Conservation (phyloP, 352 stramenopile genomes). For the Phytophthora gonapodyides region DNA sequence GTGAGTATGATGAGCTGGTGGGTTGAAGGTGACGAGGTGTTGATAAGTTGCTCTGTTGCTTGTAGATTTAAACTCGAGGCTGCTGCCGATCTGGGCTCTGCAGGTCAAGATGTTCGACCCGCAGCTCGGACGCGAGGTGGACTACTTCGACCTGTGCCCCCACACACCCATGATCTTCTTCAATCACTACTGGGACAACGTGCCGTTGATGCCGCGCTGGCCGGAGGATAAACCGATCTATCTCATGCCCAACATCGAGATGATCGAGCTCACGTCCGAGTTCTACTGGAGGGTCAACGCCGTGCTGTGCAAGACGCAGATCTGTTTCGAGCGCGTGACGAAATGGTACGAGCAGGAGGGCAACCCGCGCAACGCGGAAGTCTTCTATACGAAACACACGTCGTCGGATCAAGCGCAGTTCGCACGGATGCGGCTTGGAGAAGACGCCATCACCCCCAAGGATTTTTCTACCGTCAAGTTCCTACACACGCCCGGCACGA, state of each 20-base stretch:
- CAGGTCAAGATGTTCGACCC: constrained; percentile 42
- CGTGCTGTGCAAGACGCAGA: constrained; percentile 53
- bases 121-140: constrained; percentile 24
- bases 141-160: constrained; percentile 62
- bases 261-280: constrained; percentile 48
- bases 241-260: constrained; percentile 62
- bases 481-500: constrained; percentile 41
- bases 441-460: constrained; percentile 27
- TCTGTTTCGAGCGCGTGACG: constrained; percentile 48
- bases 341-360: constrained; percentile 63
- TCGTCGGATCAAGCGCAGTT: constrained; percentile 53
- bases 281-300: constrained; percentile 48
- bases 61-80: constrained; percentile 43
- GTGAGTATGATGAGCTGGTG: constrained; percentile 35
- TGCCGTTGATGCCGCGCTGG: constrained; percentile 33
- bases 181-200: constrained; percentile 60
- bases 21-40: neutral
- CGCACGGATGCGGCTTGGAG: constrained; percentile 29
- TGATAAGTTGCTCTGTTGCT: constrained; percentile 2
- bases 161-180: constrained; percentile 54
- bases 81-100: constrained; percentile 55
- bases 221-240: constrained; percentile 49
- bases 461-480: constrained; percentile 44
- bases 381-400: constrained; percentile 69
- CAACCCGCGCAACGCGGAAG: constrained; percentile 50